Percentiles rank a stretch among this genome's conserved stretches.
These are phyloP conservation scores for Rhododendron kiyosumense DNA, from an alignment of 148 eudicot genomes.

Conservation along the genomic window DNA sequence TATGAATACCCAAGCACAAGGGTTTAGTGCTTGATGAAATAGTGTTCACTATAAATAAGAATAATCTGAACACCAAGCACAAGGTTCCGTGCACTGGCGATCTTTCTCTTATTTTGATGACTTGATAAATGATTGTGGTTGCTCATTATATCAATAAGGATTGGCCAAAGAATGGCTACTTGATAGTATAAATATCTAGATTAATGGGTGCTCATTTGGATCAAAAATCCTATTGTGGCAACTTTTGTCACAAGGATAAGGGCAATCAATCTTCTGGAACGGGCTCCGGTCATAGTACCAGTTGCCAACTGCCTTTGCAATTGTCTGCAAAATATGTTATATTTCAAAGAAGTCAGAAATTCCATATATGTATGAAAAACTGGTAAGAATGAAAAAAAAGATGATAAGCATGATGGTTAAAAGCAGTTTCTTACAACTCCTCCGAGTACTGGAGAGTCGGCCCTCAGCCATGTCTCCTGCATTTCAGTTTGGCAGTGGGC, in stretches of 20 bases:
- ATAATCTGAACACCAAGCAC: constrained; percentile 4
- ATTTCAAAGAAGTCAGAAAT: not conserved
- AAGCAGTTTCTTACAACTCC: constrained; percentile 31
- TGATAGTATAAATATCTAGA: constrained; percentile 1
- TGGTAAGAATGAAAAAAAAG: not conserved
- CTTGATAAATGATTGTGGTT: not conserved
- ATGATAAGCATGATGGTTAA: not conserved
- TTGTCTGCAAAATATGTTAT: constrained; percentile 42
- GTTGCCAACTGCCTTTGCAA: constrained; percentile 80
- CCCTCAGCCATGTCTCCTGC: constrained; percentile 72
- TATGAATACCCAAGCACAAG: not conserved
- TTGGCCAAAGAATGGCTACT: not conserved
- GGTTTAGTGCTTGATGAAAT: not conserved
- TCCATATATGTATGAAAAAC: not conserved
- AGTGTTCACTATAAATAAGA: not conserved
- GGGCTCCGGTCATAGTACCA: constrained; percentile 72
- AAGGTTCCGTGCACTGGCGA: not conserved
- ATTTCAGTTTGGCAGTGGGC: constrained; percentile 79
- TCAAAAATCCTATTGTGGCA: constrained; percentile 40
- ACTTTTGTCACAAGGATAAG: constrained; percentile 82
- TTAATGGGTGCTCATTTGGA: constrained; percentile 26
- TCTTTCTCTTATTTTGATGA: not conserved
- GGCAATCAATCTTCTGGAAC: constrained; percentile 76
- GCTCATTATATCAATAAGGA: not conserved
- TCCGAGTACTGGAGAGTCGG: constrained; percentile 46